Evolutionary conservation across 2,329 filamentous ascomycete genomes (phyloP), one percentile per base, ranked within the genome.

Genomic region (Decorospora gaudefroyi): DNA sequence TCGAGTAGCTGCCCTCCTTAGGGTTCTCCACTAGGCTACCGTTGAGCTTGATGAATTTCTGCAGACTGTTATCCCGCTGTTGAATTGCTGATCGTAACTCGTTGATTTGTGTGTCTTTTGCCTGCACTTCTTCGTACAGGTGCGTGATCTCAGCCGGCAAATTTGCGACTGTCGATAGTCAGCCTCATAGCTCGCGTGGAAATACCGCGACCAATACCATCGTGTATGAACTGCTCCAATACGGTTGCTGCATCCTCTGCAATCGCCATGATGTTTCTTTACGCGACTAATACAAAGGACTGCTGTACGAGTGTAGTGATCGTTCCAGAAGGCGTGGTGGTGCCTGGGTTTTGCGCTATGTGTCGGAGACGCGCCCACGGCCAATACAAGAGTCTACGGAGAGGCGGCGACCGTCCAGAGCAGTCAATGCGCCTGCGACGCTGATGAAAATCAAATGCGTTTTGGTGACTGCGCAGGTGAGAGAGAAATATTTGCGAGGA

Each of bases 81-180:
- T 83, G 80, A 62, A 91, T 88, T 53, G 81, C 78, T 49, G 82
- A 78, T 46, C 85, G 76, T 65, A 85, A 85, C 33, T 88, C 84
- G 62, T 82, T 76, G 56, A 88, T 86, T 53, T 83, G 78, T 35
- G 81, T 79, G 67, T 95, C 88, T 69, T 91, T 92, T 66, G 88
- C 85, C 63, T 84, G 78, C 52, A 92, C 88, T 72, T 93, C 88
- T 65, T 91, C 88, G 62, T 91, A 86, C 51, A 92, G 79, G 73
- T 91, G 90, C 13, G 85, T 84, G 47, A 93, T 84, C 72, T 93
- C 88, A 52, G 88, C 86, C 50, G 88, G 88, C 18, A 92, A 78
- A 62, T 93, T 93, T 60, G 87, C 84, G 13, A 87, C 86, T 77
- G 49, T 4, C 8, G 2, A 15, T 5, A 8, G 32, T 67, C 40